Conservation (phyloP, 129 eudicot genomes). For the Erigeron canadensis region DNA sequence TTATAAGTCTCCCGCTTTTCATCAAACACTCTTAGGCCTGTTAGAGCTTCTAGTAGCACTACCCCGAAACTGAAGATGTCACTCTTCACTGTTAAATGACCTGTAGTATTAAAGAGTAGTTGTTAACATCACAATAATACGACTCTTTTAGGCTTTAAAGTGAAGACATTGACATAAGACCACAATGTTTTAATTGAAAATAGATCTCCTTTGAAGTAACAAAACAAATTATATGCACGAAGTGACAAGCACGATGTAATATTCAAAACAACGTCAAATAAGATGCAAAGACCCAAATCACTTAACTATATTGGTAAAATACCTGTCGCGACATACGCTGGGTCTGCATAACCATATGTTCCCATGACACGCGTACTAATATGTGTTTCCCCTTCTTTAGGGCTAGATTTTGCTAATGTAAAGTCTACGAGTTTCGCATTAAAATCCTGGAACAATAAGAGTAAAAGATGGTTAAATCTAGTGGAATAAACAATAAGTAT, state of each 20-base stretch:
- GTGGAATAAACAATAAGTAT: background rate
- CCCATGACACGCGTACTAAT: background rate
- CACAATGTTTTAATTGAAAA: too few relatives aligned
- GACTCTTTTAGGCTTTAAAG: too few relatives aligned
- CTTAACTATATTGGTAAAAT: too few relatives aligned
- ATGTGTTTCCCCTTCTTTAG: background rate
- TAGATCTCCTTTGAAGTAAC: too few relatives aligned
- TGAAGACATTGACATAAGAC: too few relatives aligned
- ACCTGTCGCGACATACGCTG: background rate
- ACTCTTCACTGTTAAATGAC: constrained; percentile 30
- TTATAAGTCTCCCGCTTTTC: background rate
- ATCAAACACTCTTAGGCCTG: constrained; percentile 21
- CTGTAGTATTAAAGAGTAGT: background rate
- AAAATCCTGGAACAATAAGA: constrained; percentile 22
- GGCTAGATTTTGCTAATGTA: constrained; percentile 12
- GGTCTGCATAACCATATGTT: background rate
- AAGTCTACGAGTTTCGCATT: constrained; percentile 33
- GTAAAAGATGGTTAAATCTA: background rate
- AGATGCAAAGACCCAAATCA: too few relatives aligned
- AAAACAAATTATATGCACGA: too few relatives aligned
- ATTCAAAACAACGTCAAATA: too few relatives aligned
- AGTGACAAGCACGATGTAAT: too few relatives aligned
- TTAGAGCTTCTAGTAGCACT: constrained; percentile 34
- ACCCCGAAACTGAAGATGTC: constrained; percentile 40
- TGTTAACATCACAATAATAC: too few relatives aligned